phyloP scores from a whole-genome alignment of 2,329 filamentous ascomycete genomes.

The Trichoderma sp. region DNA sequence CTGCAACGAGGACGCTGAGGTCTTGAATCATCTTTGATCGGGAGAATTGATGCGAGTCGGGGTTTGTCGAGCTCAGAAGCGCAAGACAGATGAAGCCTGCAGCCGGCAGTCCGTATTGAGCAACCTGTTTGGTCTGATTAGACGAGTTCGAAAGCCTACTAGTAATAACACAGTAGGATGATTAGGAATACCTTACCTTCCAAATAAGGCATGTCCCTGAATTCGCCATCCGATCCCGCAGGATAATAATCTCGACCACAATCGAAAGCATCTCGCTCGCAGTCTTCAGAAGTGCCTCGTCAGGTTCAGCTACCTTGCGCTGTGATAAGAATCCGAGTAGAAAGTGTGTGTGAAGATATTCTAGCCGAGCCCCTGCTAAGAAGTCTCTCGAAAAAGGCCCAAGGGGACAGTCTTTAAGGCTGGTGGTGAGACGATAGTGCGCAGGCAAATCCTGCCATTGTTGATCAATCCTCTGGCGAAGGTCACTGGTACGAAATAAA shows the following conservation, averaged over 20 bases:
- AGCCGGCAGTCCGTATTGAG: slow-evolving; percentile 15
- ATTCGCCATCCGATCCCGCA: slow-evolving; percentile 22
- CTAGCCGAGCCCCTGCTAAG: slow-evolving; percentile 4
- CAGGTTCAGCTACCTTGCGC: slow-evolving; percentile 17
- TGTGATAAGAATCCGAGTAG: slow-evolving; percentile 8
- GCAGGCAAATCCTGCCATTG: slow-evolving; percentile 20
- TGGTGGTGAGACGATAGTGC: slow-evolving; percentile 17
- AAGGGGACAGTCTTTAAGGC: slow-evolving; percentile 16
- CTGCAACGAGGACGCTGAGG: slow-evolving; percentile 18
- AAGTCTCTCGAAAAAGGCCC: slow-evolving; percentile 19
- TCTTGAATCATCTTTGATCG: slow-evolving; percentile 19
- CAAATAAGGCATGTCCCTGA: slow-evolving; percentile 21
- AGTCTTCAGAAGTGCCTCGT: slow-evolving; percentile 8
- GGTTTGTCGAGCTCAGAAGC: slow-evolving; percentile 8
- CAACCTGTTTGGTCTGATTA: background rate
- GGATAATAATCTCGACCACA: slow-evolving; percentile 3
- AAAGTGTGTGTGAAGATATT: slow-evolving; percentile 21
- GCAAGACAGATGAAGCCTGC: slow-evolving; percentile 12
- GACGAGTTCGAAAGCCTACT: background rate
- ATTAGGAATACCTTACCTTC: background rate
- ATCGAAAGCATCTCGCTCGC: slow-evolving; percentile 19
- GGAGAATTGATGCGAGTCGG: slow-evolving; percentile 12
- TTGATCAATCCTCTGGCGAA: slow-evolving; percentile 9
- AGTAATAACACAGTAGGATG: background rate
- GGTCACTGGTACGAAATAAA: background rate